These are phyloP conservation scores for Xylariaceae sp. DNA, from an alignment of 2,329 filamentous ascomycete genomes.

Conservation along the genomic window DNA sequence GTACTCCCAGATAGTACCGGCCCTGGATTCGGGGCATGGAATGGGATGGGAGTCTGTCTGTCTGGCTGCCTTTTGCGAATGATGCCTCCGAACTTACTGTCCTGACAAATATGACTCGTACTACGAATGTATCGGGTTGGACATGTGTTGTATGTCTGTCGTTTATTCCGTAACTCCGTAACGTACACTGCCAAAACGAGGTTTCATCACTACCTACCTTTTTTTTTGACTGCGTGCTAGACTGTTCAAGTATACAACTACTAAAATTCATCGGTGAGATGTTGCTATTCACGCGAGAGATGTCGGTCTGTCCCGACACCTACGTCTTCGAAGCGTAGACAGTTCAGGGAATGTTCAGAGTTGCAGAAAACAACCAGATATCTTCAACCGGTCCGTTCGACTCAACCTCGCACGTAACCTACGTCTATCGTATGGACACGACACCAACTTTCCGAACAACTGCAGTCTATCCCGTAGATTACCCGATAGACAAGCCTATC, in stretches of 20 bases:
- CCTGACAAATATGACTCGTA: neutral
- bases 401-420: too few species aligned
- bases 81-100: neutral
- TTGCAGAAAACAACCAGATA: too few species aligned
- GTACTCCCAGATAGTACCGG: neutral
- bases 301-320: too few species aligned
- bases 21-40: neutral
- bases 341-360: too few species aligned
- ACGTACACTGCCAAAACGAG: neutral
- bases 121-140: neutral
- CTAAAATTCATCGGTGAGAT: too few species aligned
- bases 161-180: neutral
- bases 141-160: neutral
- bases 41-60: neutral
- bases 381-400: too few species aligned
- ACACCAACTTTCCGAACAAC: too few species aligned
- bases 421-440: too few species aligned
- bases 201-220: neutral
- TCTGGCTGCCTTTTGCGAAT: neutral
- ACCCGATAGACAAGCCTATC: too few species aligned
- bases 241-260: neutral
- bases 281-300: too few species aligned
- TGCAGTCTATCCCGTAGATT: too few species aligned
- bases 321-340: too few species aligned
- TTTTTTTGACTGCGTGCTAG: neutral